phyloP scores from a whole-genome alignment of 345 rosid species.

The Streptanthus diversifolius region DNA sequence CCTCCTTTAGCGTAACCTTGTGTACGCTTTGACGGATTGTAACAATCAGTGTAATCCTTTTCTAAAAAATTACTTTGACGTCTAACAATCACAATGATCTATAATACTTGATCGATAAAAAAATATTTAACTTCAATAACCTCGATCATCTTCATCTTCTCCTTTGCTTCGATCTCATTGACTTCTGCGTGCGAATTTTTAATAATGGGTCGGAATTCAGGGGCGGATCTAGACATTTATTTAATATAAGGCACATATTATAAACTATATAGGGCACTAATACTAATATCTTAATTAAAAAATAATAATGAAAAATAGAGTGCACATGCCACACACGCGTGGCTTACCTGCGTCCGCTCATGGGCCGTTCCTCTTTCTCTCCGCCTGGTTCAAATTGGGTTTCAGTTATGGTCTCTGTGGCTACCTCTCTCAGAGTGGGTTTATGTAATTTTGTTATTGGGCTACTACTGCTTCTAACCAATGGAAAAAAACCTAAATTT shows the following conservation, averaged over 20 bases:
- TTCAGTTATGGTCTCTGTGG: background rate
- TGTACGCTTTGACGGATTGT: background rate
- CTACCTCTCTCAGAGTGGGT: background rate
- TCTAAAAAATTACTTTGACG: background rate
- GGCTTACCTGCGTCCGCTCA: too few species aligned
- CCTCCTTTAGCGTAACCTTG: conserved; percentile 33
- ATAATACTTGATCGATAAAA: background rate
- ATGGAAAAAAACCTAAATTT: background rate
- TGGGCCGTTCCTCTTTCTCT: background rate
- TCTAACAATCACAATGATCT: background rate
- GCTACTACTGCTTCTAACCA: background rate
- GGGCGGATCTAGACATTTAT: too few species aligned
- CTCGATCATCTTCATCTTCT: too few species aligned
- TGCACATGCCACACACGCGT: too few species aligned
- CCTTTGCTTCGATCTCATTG: too few species aligned
- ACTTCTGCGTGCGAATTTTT: background rate
- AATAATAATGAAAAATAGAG: too few species aligned
- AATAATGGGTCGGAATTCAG: background rate
- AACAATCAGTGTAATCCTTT: too few species aligned
- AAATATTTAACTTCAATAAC: too few species aligned
- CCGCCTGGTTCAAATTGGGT: background rate
- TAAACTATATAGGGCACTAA: too few species aligned
- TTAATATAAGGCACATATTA: too few species aligned
- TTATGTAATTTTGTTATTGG: background rate
- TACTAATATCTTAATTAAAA: too few species aligned